Base-by-base conservation (phyloP, 2,329 filamentous ascomycete species). In the Xylariaceae sp. region DNA sequence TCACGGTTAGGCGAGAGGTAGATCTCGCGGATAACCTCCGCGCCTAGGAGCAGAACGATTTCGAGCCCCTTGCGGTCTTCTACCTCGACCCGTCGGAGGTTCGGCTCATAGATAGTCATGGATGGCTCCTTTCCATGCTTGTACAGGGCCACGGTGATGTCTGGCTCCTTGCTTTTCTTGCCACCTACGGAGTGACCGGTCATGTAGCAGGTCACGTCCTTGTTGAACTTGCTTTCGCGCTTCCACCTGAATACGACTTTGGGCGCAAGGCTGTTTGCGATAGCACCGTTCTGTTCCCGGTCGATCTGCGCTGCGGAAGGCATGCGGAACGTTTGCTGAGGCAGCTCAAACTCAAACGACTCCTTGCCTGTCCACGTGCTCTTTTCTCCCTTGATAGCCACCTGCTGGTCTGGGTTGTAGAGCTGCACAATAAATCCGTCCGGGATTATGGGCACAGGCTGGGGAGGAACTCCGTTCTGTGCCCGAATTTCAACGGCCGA, bases 1-100 rank as follows among this genome's bases (percentile, higher is more conserved):
- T 94, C 85, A 13, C 76, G 74, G 39, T 80, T 75, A 4, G 81
- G 74, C 42, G 73, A 69, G 18, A 83, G 67, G 52, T 76, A 83
- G 28, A 85, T 66, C 50, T 85, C 81, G 30, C 76, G 72, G 42
- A 85, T 80, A 21, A 80, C 74, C 50, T 80, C 74, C 1, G 78
- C 75, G 18, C 75, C 70, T 14, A 84, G 61, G 14, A 83, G 59
- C 13, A 97, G 64, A 1, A 89, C 81, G 1, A 97, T 76, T 59
- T 98, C 92, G 3, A 97, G 68, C 0, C 92, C 92, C 61, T 96
- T 97, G 41, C 84, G 80, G 62, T 98, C 92, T 61, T 98, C 88
- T 46, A 97, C 80, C 30, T 97, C 89, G 9, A 97, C 83, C 5
- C 92, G 75, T 45, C 84, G 82, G 56, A 97, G 71, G 58, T 97